These are phyloP conservation scores for Amanita fuliginea DNA, from an alignment of 768 basidiomycete genomes.

Conservation along the genomic window DNA sequence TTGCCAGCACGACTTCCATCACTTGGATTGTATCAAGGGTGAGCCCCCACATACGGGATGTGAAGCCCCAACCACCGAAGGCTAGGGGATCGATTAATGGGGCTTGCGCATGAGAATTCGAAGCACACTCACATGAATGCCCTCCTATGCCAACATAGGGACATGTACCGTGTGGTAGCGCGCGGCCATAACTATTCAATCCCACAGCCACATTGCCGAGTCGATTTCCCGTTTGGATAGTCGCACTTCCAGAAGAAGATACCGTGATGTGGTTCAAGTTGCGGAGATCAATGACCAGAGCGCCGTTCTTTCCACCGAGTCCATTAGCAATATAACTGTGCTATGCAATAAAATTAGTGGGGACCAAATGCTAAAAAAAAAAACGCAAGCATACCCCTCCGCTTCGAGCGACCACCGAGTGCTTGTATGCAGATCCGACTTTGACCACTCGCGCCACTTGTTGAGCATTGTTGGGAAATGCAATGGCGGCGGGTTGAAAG, in stretches of 20 bases:
- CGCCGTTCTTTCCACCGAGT: conserved; percentile 32
- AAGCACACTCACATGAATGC: conserved; percentile 23
- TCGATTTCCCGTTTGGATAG: conserved; percentile 31
- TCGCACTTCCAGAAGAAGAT: conserved; percentile 20
- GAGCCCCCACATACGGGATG: conserved; percentile 25
- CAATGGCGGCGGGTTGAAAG: conserved; percentile 18
- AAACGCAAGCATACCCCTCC: conserved; percentile 25
- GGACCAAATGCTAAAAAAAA: too few relatives aligned
- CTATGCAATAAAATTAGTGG: conserved; percentile 10
- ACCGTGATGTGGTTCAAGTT: conserved; percentile 29
- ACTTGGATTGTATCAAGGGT: conserved; percentile 19
- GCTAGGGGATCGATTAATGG: conserved; percentile 1
- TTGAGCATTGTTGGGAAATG: conserved; percentile 17
- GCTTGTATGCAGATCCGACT: conserved; percentile 15
- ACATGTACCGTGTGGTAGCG: conserved; percentile 43
- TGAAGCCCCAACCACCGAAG: conserved; percentile 24
- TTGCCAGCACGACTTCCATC: conserved; percentile 23
- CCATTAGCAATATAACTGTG: conserved; percentile 42
- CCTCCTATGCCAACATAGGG: conserved; percentile 44
- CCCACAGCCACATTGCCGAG: conserved; percentile 34
- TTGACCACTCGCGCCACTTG: conserved; percentile 18
- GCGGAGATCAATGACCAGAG: conserved; percentile 34
- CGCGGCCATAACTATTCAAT: conserved; percentile 28
- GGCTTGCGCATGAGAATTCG: too few relatives aligned
- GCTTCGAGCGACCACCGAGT: conserved; percentile 26